These are phyloP conservation scores for Debaryomyces maramus DNA, from an alignment of 805 yeast genomes.

Conservation along the genomic window DNA sequence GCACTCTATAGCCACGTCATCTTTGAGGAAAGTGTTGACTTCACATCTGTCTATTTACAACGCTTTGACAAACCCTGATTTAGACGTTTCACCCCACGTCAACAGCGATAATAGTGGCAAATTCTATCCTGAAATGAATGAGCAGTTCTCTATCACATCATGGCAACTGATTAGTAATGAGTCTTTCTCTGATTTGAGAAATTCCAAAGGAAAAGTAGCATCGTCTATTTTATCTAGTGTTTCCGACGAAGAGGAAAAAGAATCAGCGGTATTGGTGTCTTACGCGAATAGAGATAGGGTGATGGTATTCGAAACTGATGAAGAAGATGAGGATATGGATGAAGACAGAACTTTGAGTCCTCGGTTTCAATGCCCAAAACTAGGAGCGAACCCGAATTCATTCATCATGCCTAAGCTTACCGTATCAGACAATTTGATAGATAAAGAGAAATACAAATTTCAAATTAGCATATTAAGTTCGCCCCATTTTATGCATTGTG, in stretches of 20 bases:
- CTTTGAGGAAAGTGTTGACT: slow-evolving; percentile 26
- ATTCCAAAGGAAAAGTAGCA: slow-evolving; percentile 7
- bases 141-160: slow-evolving; percentile 20
- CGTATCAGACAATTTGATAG: slow-evolving; percentile 17
- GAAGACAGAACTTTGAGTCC: slow-evolving; percentile 4
- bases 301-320: slow-evolving; percentile 44
- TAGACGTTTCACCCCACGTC: slow-evolving; percentile 23
- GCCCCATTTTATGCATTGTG: slow-evolving; percentile 10
- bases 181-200: slow-evolving; percentile 14
- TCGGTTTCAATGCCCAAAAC: not conserved
- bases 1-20: slow-evolving; percentile 3
- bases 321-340: slow-evolving; percentile 29
- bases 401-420: slow-evolving; percentile 42
- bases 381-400: slow-evolving; percentile 14
- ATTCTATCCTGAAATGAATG: slow-evolving; percentile 7
- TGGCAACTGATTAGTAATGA: slow-evolving; percentile 34
- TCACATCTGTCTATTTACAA: slow-evolving; percentile 41
- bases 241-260: slow-evolving; percentile 26
- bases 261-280: slow-evolving; percentile 23
- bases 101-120: slow-evolving; percentile 2
- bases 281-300: slow-evolving; percentile 21
- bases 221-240: slow-evolving; percentile 25
- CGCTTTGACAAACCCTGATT: slow-evolving; percentile 41
- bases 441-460: slow-evolving; percentile 9
- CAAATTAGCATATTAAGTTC: slow-evolving; percentile 26